Conservation (phyloP, 2,329 filamentous ascomycete genomes). For the Exophiala xenobiotica region DNA sequence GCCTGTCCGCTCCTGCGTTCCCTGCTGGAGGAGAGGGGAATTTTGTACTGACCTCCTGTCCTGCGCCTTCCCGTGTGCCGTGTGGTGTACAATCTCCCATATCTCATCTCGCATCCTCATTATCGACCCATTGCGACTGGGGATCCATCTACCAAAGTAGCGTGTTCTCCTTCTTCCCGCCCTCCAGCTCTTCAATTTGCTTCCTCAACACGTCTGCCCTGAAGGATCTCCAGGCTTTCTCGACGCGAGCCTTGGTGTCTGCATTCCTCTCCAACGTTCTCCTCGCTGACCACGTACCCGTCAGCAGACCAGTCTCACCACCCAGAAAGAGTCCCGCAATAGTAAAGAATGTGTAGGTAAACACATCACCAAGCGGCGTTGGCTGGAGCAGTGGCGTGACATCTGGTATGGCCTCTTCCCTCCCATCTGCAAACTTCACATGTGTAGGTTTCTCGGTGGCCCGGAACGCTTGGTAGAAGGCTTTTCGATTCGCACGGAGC, state of each 20-base stretch:
- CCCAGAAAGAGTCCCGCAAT: constrained; percentile 63
- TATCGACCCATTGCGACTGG: too few relatives aligned
- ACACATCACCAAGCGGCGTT: constrained; percentile 58
- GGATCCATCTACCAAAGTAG: constrained; percentile 13
- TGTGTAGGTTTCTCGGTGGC: constrained; percentile 61
- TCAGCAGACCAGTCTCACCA: constrained; percentile 61
- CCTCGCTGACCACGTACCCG: constrained; percentile 56
- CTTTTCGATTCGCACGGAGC: constrained; percentile 54
- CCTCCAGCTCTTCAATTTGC: constrained; percentile 58
- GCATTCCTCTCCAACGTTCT: constrained; percentile 55
- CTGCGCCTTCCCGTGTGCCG: background rate
- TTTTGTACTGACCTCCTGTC: background rate
- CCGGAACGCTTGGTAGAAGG: constrained; percentile 63
- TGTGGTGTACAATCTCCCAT: background rate
- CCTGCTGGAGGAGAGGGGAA: too few relatives aligned
- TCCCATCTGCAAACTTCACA: constrained; percentile 61
- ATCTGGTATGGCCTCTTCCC: constrained; percentile 61
- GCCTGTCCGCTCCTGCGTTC: too few relatives aligned
- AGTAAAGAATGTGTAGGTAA: constrained; percentile 63
- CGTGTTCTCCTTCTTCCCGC: constrained; percentile 31
- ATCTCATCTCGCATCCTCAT: background rate
- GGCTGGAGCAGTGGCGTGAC: constrained; percentile 59
- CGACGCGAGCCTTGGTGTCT: constrained; percentile 55
- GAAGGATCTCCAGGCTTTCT: constrained; percentile 63
- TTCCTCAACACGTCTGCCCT: constrained; percentile 62